Conservation (phyloP, 2,329 filamentous ascomycete species). For the Microcyclospora pomicola region DNA sequence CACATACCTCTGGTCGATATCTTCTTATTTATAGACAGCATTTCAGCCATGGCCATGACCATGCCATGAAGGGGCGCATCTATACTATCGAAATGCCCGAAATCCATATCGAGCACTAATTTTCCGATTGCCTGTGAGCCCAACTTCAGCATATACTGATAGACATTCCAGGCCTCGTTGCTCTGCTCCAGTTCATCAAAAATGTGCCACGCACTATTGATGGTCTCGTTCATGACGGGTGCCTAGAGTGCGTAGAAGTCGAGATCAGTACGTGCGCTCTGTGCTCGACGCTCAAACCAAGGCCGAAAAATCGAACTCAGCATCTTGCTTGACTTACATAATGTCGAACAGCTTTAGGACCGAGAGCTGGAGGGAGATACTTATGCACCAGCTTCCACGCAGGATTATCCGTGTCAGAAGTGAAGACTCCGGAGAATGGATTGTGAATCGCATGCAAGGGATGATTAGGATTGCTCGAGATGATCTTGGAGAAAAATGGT, state of each 20-base stretch:
- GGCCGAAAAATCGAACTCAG: too few relatives aligned
- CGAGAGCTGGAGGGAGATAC: conserved; percentile 45
- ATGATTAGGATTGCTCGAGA: conserved; percentile 17
- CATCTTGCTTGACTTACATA: too few relatives aligned
- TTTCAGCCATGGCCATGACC: conserved; percentile 36
- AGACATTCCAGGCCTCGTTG: conserved; percentile 34
- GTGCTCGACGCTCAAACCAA: too few relatives aligned
- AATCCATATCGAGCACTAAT: conserved; percentile 31
- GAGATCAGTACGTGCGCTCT: too few relatives aligned
- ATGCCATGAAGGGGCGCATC: conserved; percentile 40
- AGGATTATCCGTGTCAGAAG: conserved; percentile 36
- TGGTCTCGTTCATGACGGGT: conserved; percentile 43
- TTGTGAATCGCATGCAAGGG: conserved; percentile 23
- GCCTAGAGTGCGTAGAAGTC: too few relatives aligned
- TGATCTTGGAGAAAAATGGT: conserved; percentile 31
- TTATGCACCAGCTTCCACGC: conserved; percentile 44
- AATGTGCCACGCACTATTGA: conserved; percentile 37
- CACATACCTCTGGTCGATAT: conserved; percentile 37
- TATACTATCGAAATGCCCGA: conserved; percentile 29
- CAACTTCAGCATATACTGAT: conserved; percentile 38
- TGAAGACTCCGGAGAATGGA: conserved; percentile 19
- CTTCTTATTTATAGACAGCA: conserved; percentile 45
- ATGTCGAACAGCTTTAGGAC: conserved; percentile 46
- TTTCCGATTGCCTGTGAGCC: conserved; percentile 32
- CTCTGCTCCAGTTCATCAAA: conserved; percentile 36